A percentile compares a stretch with the other conserved stretches of the same genome.
These are phyloP conservation scores for Zymoseptoria brevis DNA, from an alignment of 2,329 filamentous ascomycete species.

Conservation along the genomic window DNA sequence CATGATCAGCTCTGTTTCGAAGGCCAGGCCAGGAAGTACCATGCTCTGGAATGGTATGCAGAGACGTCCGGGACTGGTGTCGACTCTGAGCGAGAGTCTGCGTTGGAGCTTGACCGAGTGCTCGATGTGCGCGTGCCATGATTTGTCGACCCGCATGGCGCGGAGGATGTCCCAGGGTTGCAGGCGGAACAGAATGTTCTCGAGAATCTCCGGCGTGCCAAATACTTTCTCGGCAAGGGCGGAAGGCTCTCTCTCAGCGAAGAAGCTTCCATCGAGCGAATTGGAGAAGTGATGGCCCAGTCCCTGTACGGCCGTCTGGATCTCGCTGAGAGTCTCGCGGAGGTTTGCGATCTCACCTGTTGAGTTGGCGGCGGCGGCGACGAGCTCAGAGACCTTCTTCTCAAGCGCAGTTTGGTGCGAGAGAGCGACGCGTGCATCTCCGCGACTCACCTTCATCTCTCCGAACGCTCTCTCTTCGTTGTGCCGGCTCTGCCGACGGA, in stretches of 20 bases:
- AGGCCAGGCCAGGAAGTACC: background rate
- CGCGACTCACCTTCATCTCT: background rate
- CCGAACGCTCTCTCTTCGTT: background rate
- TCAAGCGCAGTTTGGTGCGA: background rate
- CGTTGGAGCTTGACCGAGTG: background rate
- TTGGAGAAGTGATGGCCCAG: background rate
- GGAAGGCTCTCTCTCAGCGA: background rate
- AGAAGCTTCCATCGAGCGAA: background rate
- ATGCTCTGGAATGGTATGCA: background rate
- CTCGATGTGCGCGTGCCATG: background rate
- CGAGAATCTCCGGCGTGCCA: conserved; percentile 7
- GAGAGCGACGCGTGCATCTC: background rate
- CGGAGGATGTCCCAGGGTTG: background rate
- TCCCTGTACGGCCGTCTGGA: background rate
- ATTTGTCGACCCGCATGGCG: background rate
- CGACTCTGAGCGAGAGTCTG: background rate
- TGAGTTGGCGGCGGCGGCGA: background rate
- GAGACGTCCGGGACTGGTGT: background rate
- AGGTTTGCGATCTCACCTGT: background rate
- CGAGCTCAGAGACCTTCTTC: background rate
- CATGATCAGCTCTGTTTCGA: background rate
- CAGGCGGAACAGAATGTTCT: conserved; percentile 5
- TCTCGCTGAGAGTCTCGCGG: background rate
- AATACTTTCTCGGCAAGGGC: background rate
- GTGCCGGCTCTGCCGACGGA: background rate